A percentile compares a stretch with the other conserved stretches of the same genome.
These are phyloP conservation scores for Cystofilobasidium bisporidii DNA, from an alignment of 768 basidiomycete species.

Conservation along the genomic window DNA sequence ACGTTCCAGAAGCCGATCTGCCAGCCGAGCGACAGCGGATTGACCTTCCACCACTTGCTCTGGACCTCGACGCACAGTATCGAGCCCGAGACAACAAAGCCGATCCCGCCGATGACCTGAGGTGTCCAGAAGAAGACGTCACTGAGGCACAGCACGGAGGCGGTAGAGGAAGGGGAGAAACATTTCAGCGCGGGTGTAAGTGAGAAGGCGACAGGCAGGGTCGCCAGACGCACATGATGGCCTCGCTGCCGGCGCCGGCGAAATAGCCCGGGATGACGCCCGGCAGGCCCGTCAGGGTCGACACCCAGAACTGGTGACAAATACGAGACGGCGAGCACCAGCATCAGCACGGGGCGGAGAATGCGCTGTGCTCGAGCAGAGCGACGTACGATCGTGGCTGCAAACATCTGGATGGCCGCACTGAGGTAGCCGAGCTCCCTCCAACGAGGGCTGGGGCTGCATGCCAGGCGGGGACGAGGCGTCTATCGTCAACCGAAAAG, in stretches of 20 bases:
- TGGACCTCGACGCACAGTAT: slow-evolving; percentile 53
- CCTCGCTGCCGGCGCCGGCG: slow-evolving; percentile 30
- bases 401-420: slow-evolving; percentile 45
- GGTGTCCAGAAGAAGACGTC: slow-evolving; percentile 56
- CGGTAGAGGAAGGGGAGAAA: neutral
- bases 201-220: too few species aligned
- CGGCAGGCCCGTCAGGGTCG: slow-evolving; percentile 44
- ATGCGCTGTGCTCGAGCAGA: too few species aligned
- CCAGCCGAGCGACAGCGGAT: slow-evolving; percentile 49
- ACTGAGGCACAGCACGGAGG: neutral
- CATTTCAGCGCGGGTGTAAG: too few species aligned
- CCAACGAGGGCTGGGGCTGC: slow-evolving; percentile 2
- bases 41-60: slow-evolving; percentile 48
- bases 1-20: slow-evolving; percentile 54
- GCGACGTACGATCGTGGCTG: slow-evolving; percentile 42
- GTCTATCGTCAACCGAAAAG: neutral
- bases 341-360: too few species aligned
- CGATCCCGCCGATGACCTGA: slow-evolving; percentile 54
- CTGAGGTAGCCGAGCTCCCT: slow-evolving; percentile 12
- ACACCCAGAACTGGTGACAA: slow-evolving; percentile 49
- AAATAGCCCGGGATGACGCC: slow-evolving; percentile 42
- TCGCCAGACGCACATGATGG: slow-evolving; percentile 33
- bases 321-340: too few species aligned
- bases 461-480: neutral
- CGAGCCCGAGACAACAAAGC: slow-evolving; percentile 48